phyloP scores from a whole-genome alignment of 148 eudicot genomes.

The Fagopyrum tataricum region DNA sequence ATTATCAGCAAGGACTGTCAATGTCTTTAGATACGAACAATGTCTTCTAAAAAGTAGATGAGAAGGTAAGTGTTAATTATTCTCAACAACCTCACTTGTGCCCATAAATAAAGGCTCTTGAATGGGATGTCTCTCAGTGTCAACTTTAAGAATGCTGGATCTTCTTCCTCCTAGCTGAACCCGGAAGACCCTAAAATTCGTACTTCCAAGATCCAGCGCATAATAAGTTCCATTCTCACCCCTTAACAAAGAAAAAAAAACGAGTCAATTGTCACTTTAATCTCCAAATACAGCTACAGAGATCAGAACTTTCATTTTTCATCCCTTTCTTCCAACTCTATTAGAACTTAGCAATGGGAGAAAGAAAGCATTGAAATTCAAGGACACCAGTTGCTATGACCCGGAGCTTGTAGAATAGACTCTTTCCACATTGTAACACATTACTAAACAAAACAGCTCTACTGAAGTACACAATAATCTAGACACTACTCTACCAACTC shows the following conservation, averaged over 20 bases:
- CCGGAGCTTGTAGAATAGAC: neutral
- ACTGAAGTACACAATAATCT: neutral
- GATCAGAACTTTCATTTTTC: neutral
- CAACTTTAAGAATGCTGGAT: slow-evolving; percentile 35
- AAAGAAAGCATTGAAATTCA: neutral
- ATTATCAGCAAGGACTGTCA: neutral
- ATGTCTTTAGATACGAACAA: neutral
- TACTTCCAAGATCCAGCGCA: slow-evolving; percentile 80
- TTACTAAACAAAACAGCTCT: neutral
- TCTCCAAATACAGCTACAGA: neutral
- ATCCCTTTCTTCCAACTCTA: neutral
- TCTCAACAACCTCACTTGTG: slow-evolving; percentile 57
- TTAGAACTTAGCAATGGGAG: neutral
- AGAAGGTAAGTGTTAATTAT: neutral
- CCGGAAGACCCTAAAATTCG: slow-evolving; percentile 76
- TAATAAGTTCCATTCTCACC: slow-evolving; percentile 77
- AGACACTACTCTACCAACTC: neutral
- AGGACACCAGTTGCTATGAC: neutral
- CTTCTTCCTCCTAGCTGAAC: slow-evolving; percentile 69
- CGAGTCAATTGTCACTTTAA: neutral
- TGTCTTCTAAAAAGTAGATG: neutral
- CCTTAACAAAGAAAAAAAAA: slow-evolving; percentile 30
- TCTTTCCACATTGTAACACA: neutral
- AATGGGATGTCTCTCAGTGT: slow-evolving; percentile 54
- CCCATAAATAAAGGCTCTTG: slow-evolving; percentile 74